Base-by-base conservation (phyloP, 2,329 filamentous ascomycete genomes). In the Neofusicoccum kwambonambiense region DNA sequence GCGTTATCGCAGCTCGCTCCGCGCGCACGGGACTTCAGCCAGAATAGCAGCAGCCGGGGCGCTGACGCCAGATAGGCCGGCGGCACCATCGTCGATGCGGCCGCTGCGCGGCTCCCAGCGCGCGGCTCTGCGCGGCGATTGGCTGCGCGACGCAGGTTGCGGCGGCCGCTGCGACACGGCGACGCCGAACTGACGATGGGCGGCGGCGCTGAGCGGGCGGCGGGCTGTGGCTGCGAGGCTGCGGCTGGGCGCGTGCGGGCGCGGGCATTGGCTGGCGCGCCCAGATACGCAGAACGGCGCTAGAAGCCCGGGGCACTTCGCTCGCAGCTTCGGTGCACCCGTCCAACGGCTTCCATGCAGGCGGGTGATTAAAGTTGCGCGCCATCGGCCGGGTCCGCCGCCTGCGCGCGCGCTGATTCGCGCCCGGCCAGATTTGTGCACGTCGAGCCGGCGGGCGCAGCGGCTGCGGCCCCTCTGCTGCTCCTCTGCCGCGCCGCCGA, bases 271-370 rank as follows among this genome's bases (percentile, higher is more conserved):
- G 54, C 39, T 22, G 22, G 22, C 17, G 39, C 35, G 19, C 22
- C 22, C 22, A 22, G 22, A 22, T 22, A 13, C 56, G 56, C 27
- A 58, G 54, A 58, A 58, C 27, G 27, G 42, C 56, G 56, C 56
- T 60, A 60, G 56, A 60, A 60, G 56, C n/a, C 54, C 54, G 39
- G 51, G 39, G 54, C 54, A n/a, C 39, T 58, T 60, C 56, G 56
- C 56, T 60, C 41, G 56, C 56, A 60, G 42, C 56, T 60, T 60
- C 54, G 54, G 54, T 31, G 52, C 52, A 44, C 52, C 52, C 52
- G 52, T 7, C 54, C 58, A 62, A 62, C 58, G 58, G 58, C 58
- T 62, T 62, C 58, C 35, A 62, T 51, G 58, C 58, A 62, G 44
- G 27, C 56, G 56, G 56, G 56, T 60, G 56, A 60, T 60, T 60